phyloP scores from a whole-genome alignment of 345 rosid species.

The Eucalyptus erythrocorys region DNA sequence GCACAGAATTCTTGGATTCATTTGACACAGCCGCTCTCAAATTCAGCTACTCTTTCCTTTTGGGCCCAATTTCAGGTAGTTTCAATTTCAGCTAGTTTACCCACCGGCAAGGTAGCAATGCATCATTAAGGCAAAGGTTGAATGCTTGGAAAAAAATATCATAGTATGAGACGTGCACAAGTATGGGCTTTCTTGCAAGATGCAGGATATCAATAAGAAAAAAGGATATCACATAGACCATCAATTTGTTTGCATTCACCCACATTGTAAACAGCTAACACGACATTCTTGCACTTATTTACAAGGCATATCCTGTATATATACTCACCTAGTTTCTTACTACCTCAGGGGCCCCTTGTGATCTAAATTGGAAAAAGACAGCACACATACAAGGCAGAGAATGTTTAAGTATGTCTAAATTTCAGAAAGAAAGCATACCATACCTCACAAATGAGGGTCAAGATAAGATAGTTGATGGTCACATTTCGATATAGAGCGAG shows the following conservation, averaged over 20 bases:
- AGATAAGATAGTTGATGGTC: conserved; percentile 78
- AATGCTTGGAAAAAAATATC: background rate
- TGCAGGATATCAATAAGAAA: background rate
- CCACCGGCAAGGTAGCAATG: background rate
- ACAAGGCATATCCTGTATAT: background rate
- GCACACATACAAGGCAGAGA: background rate
- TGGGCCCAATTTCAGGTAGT: background rate
- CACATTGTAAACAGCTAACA: background rate
- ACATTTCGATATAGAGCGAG: conserved; percentile 76
- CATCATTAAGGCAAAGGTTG: background rate
- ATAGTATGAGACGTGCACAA: background rate
- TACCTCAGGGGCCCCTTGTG: background rate
- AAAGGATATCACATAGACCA: background rate
- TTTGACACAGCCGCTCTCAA: background rate
- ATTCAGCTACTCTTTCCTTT: background rate
- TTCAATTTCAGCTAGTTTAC: background rate
- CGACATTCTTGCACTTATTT: background rate
- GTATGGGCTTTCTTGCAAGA: background rate
- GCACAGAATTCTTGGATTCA: background rate
- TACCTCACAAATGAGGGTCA: conserved; percentile 92
- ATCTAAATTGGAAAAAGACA: background rate
- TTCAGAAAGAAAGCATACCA: background rate
- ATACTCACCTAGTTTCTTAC: background rate
- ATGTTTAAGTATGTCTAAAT: background rate
- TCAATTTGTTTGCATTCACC: background rate